A percentile compares a stretch with the other conserved stretches of the same genome.
phyloP scores from a whole-genome alignment of 2,329 filamentous ascomycete genomes.

The Pseudogymnoascus sp. region DNA sequence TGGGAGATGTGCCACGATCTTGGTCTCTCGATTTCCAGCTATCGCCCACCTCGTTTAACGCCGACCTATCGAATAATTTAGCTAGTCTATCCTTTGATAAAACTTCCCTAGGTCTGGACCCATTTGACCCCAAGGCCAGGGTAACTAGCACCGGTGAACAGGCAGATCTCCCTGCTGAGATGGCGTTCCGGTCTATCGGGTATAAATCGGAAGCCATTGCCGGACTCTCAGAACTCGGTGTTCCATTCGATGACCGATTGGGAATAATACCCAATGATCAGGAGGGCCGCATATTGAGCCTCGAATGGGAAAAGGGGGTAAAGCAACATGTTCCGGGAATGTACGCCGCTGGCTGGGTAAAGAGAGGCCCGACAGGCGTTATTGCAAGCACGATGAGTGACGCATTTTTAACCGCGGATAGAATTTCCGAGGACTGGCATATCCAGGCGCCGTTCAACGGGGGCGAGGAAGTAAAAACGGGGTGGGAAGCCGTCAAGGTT shows the following conservation, averaged over 20 bases:
- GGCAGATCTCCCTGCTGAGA: constrained; percentile 50
- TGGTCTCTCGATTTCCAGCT: constrained; percentile 85
- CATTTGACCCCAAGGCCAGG: constrained; percentile 43
- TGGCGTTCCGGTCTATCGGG: constrained; percentile 90
- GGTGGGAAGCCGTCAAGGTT: constrained; percentile 68
- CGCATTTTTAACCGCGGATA: constrained; percentile 81
- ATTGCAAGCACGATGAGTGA: constrained; percentile 96
- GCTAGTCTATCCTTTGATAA: constrained; percentile 60
- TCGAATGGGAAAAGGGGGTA: constrained; percentile 72
- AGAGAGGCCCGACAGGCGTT: constrained; percentile 86
- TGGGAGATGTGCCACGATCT: constrained; percentile 45
- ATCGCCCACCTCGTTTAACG: constrained; percentile 60
- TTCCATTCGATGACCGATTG: constrained; percentile 65
- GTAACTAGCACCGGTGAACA: constrained; percentile 42
- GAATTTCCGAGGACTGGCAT: constrained; percentile 71
- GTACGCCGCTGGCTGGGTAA: constrained; percentile 96
- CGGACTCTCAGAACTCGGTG: constrained; percentile 63
- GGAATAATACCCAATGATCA: constrained; percentile 81
- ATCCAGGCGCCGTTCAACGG: constrained; percentile 39
- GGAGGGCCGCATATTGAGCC: constrained; percentile 56
- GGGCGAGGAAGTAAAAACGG: constrained; percentile 34
- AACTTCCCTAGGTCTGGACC: constrained; percentile 46
- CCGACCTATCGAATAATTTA: constrained; percentile 34
- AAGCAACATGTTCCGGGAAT: constrained; percentile 55
- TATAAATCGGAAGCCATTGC: constrained; percentile 75